Base-by-base conservation (phyloP, 331 rosid genomes). In the Cydonia oblonga region DNA sequence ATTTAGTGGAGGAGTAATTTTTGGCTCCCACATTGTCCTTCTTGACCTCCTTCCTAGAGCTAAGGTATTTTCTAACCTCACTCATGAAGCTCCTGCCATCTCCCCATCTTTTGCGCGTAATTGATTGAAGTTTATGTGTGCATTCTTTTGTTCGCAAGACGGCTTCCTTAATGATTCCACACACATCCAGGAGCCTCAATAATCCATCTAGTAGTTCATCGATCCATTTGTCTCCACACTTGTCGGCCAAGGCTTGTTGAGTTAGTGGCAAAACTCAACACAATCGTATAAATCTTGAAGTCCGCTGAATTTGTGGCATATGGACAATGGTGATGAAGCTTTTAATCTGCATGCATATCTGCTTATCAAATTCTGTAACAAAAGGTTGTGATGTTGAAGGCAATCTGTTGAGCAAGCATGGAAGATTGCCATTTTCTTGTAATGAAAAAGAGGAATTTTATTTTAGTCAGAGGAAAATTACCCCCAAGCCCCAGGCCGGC, bases 261-360 rank as follows among this genome's bases (percentile, higher is more conserved):
- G 74, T 81, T 14, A 76, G 80, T 6, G 90, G 92, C 61, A 88
- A 51, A 10, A 70, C 5, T 84, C 88, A 6, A 88, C 78, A 19
- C 83, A 86, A 22, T 84, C 88, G 46, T 85, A 88, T 64, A 90
- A 71, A 66, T 81, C 82, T 59, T 79, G 83, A 30, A 89, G 80
- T 32, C 78, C 85, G 9, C 63, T 52, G 6, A 88, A 80, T 67
- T 83, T 84, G 23, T 49, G 76, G 44, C 73, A 59, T 35, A 76
- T 29, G 40, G 81, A 76, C 70, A 84, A 72, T 19, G 84, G 53
- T 75, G 74, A 75, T 26, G 83, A 87, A 66, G 80, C 68, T 68
- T 76, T 81, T 73, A 87, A 61, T 74, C 86, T 79, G 24, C 63
- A 64, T 82, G 23, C 64, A 64, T 62, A 86, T 56, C 26, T 83